These are phyloP conservation scores for Russula compacta DNA, from an alignment of 768 basidiomycete genomes.

Conservation along the genomic window DNA sequence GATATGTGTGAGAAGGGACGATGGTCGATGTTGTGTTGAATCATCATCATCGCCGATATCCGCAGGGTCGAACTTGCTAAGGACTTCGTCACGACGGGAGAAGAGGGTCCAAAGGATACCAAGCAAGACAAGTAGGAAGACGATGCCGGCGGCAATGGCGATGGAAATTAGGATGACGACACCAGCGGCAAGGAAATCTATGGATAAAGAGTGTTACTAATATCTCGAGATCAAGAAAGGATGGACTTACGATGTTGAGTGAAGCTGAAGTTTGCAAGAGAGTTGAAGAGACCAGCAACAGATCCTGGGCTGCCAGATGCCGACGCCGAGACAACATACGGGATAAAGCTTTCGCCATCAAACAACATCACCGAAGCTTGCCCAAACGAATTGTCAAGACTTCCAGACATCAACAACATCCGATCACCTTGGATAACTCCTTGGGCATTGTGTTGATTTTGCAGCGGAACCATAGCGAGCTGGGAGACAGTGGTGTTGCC, in stretches of 20 bases:
- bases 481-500: conserved; percentile 64
- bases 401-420: conserved; percentile 83
- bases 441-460: conserved; percentile 61
- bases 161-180: conserved; percentile 96
- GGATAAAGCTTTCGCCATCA: conserved; percentile 75
- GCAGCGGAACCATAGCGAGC: conserved; percentile 83
- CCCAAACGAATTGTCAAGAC: conserved; percentile 61
- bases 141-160: conserved; percentile 89
- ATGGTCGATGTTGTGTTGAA: conserved; percentile 66
- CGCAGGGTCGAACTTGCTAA: conserved; percentile 49
- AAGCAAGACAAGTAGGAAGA: conserved; percentile 76
- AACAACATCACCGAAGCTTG: conserved; percentile 79
- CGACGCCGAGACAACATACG: conserved; percentile 67
- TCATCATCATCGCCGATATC: conserved; percentile 70
- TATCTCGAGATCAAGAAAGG: conserved; percentile 7
- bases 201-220: conserved; percentile 10
- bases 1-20: conserved; percentile 83
- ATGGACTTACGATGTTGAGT: conserved; percentile 49
- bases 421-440: conserved; percentile 74
- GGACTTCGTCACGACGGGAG: conserved; percentile 67
- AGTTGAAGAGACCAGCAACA: conserved; percentile 75
- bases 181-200: conserved; percentile 84
- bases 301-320: conserved; percentile 59
- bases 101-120: conserved; percentile 89
- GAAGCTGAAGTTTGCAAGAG: conserved; percentile 71